phyloP scores from a whole-genome alignment of 2,329 filamentous ascomycete genomes.

The Sarocladium brachiariae region DNA sequence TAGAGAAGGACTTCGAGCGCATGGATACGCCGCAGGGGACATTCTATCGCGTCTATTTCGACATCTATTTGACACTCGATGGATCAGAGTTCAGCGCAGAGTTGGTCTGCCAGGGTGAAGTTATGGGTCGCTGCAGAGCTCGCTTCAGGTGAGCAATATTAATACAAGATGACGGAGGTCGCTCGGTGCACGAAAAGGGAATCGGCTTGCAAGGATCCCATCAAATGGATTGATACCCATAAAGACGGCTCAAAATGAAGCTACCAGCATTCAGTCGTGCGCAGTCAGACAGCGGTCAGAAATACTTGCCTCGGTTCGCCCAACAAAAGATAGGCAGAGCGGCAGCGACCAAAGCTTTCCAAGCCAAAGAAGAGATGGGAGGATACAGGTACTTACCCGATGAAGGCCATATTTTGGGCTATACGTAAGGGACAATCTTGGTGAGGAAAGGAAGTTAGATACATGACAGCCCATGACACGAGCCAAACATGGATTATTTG shows the following conservation, averaged over 20 bases:
- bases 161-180: not conserved
- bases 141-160: slow-evolving; percentile 60
- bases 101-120: slow-evolving; percentile 96
- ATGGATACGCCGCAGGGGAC: slow-evolving; percentile 98
- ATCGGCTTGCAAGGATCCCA: not conserved
- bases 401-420: too few relatives aligned
- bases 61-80: slow-evolving; percentile 87
- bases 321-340: too few relatives aligned
- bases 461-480: too few relatives aligned
- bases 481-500: too few relatives aligned
- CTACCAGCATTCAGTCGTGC: not conserved
- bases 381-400: not conserved
- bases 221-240: slow-evolving; percentile 4
- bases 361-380: too few relatives aligned
- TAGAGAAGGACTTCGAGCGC: slow-evolving; percentile 98
- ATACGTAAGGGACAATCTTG: too few relatives aligned
- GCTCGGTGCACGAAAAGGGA: not conserved
- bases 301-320: too few relatives aligned
- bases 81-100: slow-evolving; percentile 98
- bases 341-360: too few relatives aligned
- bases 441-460: too few relatives aligned
- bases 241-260: not conserved
- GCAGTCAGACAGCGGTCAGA: not conserved
- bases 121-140: slow-evolving; percentile 94
- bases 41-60: slow-evolving; percentile 79